Evolutionary conservation across 108 stramenopile species (phyloP), one percentile per base, ranked within the genome.

Genomic region (Cyclotella sp.): DNA sequence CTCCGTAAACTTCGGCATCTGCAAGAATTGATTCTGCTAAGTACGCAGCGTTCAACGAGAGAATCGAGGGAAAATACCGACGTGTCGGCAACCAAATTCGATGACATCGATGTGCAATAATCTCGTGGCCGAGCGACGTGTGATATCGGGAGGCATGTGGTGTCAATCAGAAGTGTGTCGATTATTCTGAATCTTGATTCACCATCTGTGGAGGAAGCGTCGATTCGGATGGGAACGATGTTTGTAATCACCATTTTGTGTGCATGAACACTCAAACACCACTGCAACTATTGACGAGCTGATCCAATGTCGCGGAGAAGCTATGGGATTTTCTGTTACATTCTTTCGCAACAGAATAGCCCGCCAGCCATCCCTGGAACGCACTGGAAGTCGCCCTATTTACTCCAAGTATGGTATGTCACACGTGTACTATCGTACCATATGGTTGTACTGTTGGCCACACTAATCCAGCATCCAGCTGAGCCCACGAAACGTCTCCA

Each of bases 1-100:
- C 88, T 34, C 90, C 90, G 24, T 81, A 53, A 12, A 91, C 90
- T 81, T 93, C 93, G 9, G 83, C 78, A 80, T 93, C 93, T 12
- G 83, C 78, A 42, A 93, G 53, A 15, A 93, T 71, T 12, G 84
- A 71, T 46, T 91, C 70, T 1, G 93, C 86, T 34, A 90, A 73
- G 14, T 90, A 54, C 18, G 72, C 60, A 40, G 88, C 84, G 76
- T 90, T 91, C 27, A 21, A 91, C 63, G 13, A 84, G 55, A 29
- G 81, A 75, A 19, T 68, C 55, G 19, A 75, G 39, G 12, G 73
- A 82, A 21, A 73, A 24, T 39, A 15, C 40, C 13, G 68, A 19
- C 1, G 49, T 44, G 27, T 34, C 34, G 14, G 21, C 19, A 24
- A 26, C 47, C n/a, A 10, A 29, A 30, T 24, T 47, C 28, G 39